Evolutionary conservation across 2,329 filamentous ascomycete species (phyloP), one percentile per base, ranked within the genome.

Genomic region (Neoascochyta sp.): DNA sequence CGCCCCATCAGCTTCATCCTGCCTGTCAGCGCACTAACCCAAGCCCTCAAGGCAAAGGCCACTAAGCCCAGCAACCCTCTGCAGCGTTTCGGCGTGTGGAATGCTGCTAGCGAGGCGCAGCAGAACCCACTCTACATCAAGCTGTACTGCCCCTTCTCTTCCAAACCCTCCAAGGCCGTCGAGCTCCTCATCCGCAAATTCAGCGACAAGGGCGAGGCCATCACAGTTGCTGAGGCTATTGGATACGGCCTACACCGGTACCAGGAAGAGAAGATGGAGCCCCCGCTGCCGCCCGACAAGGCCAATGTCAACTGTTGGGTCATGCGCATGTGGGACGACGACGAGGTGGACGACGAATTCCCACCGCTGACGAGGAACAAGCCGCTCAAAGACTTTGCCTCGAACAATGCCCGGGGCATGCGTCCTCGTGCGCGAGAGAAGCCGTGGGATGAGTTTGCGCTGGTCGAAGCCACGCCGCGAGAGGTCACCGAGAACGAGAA

Each of bases 271-370:
- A 83, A 83, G 46, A 68, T 79, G 16, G 76, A 87, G 42, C 86
- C 86, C 3, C 57, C 73, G 1, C 67, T 92, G 7, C 67, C 78
- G 0, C 57, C 67, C 2, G 75, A 80, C 28, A 85, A 86, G 52
- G 69, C 79, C 29, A 86, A 86, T 47, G 81, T 89, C 47, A 90
- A 90, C 52, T 80, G 80, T 68, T 92, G 84, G 83, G 86, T 80
- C 14, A 65, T 93, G 33, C 76, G 85, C 22, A 88, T 93, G 79
- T 84, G 89, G 7, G 78, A 92, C 54, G 84, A 86, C 33, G 86
- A 83, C 27, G 86, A 92, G 52, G 80, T 90, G 1, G 86, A 93
- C 46, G 83, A 87, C 43, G 86, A 92, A 52, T 92, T 92, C 43
- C 84, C 85, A 17, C 80, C 86, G 0, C 70, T 92, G 22, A 81